Percentiles rank a stretch among this genome's conserved stretches.
Conservation (phyloP, 257 asterid genomes). For the Nicotiana tabacum region DNA sequence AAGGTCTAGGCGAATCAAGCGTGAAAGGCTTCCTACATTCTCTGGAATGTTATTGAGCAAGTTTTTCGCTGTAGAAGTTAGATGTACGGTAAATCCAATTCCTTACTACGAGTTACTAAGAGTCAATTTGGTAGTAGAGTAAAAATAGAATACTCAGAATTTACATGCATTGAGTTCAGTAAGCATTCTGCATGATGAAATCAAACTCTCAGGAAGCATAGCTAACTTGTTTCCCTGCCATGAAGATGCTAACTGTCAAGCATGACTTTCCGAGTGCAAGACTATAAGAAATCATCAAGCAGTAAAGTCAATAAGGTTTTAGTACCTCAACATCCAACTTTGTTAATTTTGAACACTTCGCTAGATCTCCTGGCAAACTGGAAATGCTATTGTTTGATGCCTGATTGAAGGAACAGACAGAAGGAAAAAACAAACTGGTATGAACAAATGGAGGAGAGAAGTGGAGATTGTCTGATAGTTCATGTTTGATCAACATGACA, state of each 20-base stretch:
- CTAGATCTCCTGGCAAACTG: conserved; percentile 81
- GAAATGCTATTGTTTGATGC: conserved; percentile 83
- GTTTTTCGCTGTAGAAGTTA: conserved; percentile 61
- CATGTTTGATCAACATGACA: background rate
- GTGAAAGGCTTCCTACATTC: conserved; percentile 74
- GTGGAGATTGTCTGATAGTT: background rate
- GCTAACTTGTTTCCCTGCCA: conserved; percentile 84
- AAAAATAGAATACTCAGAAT: conserved; percentile 5
- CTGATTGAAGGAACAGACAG: conserved; percentile 35
- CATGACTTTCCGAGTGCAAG: background rate
- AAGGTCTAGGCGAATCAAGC: conserved; percentile 78
- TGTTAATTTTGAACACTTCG: conserved; percentile 63
- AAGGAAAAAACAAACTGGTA: background rate
- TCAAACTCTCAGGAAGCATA: conserved; percentile 45
- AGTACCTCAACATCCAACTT: conserved; percentile 84
- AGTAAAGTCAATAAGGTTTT: conserved; percentile 6
- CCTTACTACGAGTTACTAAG: conserved; percentile 18
- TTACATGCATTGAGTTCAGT: conserved; percentile 91
- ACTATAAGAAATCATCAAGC: conserved; percentile 13
- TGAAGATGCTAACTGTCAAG: conserved; percentile 18
- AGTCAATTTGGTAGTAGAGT: background rate
- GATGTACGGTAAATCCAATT: conserved; percentile 10
- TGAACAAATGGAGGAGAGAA: background rate
- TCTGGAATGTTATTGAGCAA: conserved; percentile 64
- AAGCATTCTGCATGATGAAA: conserved; percentile 76